Evolutionary conservation across 1,139 yeast species (phyloP), one percentile per base, ranked within the genome.

Genomic region (Pichia sp.): DNA sequence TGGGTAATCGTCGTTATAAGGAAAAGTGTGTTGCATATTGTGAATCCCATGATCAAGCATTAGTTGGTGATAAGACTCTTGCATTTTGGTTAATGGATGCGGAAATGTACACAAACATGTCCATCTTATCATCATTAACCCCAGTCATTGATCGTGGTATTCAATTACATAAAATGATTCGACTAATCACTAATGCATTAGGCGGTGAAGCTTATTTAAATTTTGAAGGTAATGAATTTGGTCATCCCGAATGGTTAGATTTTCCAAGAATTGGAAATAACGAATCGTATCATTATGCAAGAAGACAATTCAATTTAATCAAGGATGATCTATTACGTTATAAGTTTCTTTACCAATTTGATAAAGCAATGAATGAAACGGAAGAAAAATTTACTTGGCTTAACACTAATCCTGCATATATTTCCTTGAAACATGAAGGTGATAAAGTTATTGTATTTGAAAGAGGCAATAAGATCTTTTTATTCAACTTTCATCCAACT

Each of bases 51-150:
- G 98, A 92, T 65, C 98, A 92, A 69, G 97, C 97, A 2, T 74
- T 92, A 48, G 98, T 92, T 26, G 98, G 98, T 42, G 98, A 92
- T 65, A 92, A 92, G 67, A 88, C 97, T 0, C 70, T 92, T 54
- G 97, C 97, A 0, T 92, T 92, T 64, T 92, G 98, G 98, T 74
- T 92, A 52, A 92, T 92, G 97, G 98, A 92, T 68, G 89, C 92
- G 56, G 96, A 90, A 58, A 89, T 92, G 98, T 92, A 92, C 68
- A 90, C 97, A 40, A 81, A 90, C 67, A 92, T 92, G 98, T 84
- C 95, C 18, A 73, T 73, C 1, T 64, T 90, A 46, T 71, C 88
- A 1, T 86, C 82, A 45, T 71, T 83, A 47, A 84, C 95, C 1
- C 84, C 86, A 2, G 77, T 84, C 11, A 75, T 92, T 56, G 96